Conservation (phyloP, 2,329 filamentous ascomycete genomes). For the Stylonectria norvegica region DNA sequence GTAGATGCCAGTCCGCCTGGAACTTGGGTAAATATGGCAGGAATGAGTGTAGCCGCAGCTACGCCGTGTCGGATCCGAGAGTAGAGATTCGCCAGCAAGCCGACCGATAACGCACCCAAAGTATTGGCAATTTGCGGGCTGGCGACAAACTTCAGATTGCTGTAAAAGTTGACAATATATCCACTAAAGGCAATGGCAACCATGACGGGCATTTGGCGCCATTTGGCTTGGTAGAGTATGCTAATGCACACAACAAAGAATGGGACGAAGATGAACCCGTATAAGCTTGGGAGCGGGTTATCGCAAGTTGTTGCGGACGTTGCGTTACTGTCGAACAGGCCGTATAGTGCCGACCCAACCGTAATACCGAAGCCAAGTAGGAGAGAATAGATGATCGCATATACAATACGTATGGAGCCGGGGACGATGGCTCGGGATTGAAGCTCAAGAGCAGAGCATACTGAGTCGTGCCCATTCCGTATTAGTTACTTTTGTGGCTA, state of each 20-base stretch:
- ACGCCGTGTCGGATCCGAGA: constrained; percentile 56
- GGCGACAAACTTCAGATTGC: constrained; percentile 59
- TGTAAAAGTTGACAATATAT: constrained; percentile 75
- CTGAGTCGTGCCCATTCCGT: constrained; percentile 20
- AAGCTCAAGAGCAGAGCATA: constrained; percentile 55
- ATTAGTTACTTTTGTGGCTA: neutral
- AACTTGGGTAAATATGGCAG: constrained; percentile 48
- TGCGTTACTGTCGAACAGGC: constrained; percentile 54
- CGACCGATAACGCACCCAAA: constrained; percentile 71
- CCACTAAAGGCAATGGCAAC: constrained; percentile 68
- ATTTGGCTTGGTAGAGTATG: constrained; percentile 77
- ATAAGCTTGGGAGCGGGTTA: constrained; percentile 40
- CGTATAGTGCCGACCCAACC: constrained; percentile 62
- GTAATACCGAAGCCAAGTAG: constrained; percentile 72
- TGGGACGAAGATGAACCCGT: constrained; percentile 69
- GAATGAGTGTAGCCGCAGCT: constrained; percentile 45
- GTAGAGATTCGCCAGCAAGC: constrained; percentile 74
- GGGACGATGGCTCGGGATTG: constrained; percentile 67
- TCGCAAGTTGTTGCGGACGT: constrained; percentile 42
- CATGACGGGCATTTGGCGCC: constrained; percentile 77
- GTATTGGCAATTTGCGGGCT: constrained; percentile 76
- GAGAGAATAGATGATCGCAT: constrained; percentile 70
- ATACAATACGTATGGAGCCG: constrained; percentile 70
- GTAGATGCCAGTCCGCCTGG: constrained; percentile 47
- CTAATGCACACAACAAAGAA: constrained; percentile 70